A percentile compares a stretch with the other conserved stretches of the same genome.
phyloP scores from a whole-genome alignment of 169 alveolate species.

The Plasmodium adleri region DNA sequence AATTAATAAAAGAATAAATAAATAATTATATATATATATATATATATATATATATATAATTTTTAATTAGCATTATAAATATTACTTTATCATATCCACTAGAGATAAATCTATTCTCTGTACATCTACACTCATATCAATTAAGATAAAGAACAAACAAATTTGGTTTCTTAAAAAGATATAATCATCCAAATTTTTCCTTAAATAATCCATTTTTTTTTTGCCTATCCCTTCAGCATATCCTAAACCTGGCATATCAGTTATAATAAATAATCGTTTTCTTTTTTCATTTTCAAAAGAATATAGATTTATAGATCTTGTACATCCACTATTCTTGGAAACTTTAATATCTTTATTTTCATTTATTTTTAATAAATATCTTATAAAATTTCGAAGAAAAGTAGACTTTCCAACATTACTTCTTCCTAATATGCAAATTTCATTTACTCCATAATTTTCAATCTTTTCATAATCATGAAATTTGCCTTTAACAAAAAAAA shows the following conservation, averaged over 20 bases:
- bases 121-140: slow-evolving; percentile 72
- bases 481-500: slow-evolving; percentile 24
- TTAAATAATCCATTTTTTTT: slow-evolving; percentile 46
- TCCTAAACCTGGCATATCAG: slow-evolving; percentile 75
- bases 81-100: slow-evolving; percentile 37
- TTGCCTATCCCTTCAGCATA: slow-evolving; percentile 73
- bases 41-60: background rate
- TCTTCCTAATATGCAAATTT: slow-evolving; percentile 69
- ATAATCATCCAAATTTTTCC: slow-evolving; percentile 57
- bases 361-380: slow-evolving; percentile 39
- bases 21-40: background rate
- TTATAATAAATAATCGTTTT: slow-evolving; percentile 51
- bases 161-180: slow-evolving; percentile 62
- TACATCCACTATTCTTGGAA: slow-evolving; percentile 64
- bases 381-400: slow-evolving; percentile 58
- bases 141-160: slow-evolving; percentile 48
- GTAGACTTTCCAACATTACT: slow-evolving; percentile 75
- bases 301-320: slow-evolving; percentile 68
- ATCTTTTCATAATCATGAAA: slow-evolving; percentile 42
- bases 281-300: slow-evolving; percentile 67
- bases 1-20: background rate
- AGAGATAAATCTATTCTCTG: slow-evolving; percentile 46
- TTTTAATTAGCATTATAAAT: background rate
- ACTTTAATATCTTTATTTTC: slow-evolving; percentile 34
- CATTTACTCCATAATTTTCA: slow-evolving; percentile 64